These are phyloP conservation scores for Russula olivacea DNA, from an alignment of 768 basidiomycete species.

Conservation along the genomic window DNA sequence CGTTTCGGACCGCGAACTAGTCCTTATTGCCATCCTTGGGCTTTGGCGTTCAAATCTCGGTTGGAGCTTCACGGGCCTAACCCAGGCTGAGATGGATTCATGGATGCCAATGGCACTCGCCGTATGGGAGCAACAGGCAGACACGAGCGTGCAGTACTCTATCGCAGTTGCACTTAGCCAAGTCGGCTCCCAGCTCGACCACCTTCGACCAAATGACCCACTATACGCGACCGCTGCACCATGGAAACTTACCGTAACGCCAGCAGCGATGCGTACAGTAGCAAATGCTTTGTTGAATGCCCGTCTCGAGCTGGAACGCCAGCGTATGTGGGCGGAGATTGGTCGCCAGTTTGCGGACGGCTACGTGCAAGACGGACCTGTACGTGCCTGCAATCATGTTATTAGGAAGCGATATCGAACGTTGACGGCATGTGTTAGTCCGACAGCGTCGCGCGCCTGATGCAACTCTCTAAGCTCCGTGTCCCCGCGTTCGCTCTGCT, in stretches of 20 bases:
- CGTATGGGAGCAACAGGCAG: conserved; percentile 58
- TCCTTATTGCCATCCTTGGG: conserved; percentile 62
- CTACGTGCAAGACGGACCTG: conserved; percentile 29
- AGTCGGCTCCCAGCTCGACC: conserved; percentile 41
- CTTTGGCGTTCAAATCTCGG: conserved; percentile 55
- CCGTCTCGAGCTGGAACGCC: conserved; percentile 54
- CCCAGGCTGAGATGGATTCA: conserved; percentile 36
- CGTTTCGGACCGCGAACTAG: conserved; percentile 60
- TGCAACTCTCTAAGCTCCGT: conserved; percentile 49
- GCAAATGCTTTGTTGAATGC: conserved; percentile 52
- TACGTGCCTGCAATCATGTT: conserved; percentile 1
- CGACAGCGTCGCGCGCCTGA: conserved; percentile 39
- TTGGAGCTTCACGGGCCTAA: conserved; percentile 49
- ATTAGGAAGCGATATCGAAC: neutral
- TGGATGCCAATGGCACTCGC: conserved; percentile 46
- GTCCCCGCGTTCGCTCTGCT: conserved; percentile 58
- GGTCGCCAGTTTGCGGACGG: conserved; percentile 47
- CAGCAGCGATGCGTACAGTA: conserved; percentile 40
- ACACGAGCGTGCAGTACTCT: conserved; percentile 61
- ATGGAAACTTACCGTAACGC: conserved; percentile 38
- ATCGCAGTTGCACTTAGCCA: conserved; percentile 46
- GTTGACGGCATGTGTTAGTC: conserved; percentile 2
- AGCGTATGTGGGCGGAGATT: conserved; percentile 65
- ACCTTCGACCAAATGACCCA: conserved; percentile 38
- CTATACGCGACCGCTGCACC: conserved; percentile 35